A percentile compares a stretch with the other conserved stretches of the same genome.
phyloP scores from a whole-genome alignment of 2,329 filamentous ascomycete species.

The Colletotrichum incanum region DNA sequence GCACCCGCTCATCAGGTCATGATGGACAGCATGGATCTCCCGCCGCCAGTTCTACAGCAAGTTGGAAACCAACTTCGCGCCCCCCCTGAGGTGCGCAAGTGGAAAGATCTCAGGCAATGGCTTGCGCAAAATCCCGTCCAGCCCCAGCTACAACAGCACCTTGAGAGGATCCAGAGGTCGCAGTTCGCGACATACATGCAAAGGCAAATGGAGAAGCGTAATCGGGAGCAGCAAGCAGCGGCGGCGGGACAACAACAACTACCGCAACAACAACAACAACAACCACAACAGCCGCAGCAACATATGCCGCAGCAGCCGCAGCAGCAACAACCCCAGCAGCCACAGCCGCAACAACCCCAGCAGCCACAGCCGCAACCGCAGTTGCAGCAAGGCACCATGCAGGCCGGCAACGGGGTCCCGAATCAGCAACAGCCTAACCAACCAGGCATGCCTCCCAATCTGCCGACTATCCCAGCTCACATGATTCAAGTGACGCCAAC shows the following conservation, averaged over 20 bases:
- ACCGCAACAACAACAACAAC: conserved; percentile 50
- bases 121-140: conserved; percentile 56
- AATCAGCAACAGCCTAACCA: conserved; percentile 34
- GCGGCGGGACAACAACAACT: conserved; percentile 43
- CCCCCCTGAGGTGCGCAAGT: conserved; percentile 64
- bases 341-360: conserved; percentile 42
- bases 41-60: conserved; percentile 53
- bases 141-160: conserved; percentile 51
- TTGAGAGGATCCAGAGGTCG: conserved; percentile 54
- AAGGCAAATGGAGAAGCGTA: conserved; percentile 43
- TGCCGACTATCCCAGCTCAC: conserved; percentile 43
- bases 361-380: conserved; percentile 43
- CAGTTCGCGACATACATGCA: conserved; percentile 55
- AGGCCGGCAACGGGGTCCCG: conserved; percentile 9
- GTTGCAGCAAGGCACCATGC: conserved; percentile 42
- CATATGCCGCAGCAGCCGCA: conserved; percentile 43
- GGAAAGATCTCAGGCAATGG: conserved; percentile 64
- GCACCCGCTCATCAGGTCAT: conserved; percentile 54
- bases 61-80: conserved; percentile 49
- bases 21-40: conserved; percentile 67
- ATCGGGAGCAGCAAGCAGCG: conserved; percentile 45
- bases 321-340: conserved; percentile 43
- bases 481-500: conserved; percentile 46
- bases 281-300: conserved; percentile 45
- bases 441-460: conserved; percentile 45